Evolutionary conservation across 305 asterid species (phyloP).

Genomic region (Salvia sclarea): DNA sequence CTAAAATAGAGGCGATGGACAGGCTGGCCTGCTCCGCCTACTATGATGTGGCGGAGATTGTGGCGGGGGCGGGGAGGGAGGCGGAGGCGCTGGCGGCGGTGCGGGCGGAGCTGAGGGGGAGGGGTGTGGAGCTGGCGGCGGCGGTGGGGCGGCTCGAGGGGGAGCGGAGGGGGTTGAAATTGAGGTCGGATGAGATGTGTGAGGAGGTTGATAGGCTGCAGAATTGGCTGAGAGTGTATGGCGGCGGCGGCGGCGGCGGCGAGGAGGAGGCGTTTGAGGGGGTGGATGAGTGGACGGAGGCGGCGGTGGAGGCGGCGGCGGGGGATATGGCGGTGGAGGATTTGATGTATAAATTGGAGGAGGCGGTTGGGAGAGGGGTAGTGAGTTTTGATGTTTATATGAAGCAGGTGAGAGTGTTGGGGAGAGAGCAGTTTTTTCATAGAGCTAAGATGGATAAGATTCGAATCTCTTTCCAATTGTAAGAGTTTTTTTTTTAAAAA

Average conservation of each 20-base stretch:
- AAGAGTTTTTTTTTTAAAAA: too few species aligned
- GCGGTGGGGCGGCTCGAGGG: conserved; percentile 31
- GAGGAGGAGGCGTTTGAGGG: conserved; percentile 53
- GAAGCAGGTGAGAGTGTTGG: conserved; percentile 58
- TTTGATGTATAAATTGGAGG: conserved; percentile 46
- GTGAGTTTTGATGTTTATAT: conserved; percentile 42
- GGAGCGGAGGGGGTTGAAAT: conserved; percentile 40
- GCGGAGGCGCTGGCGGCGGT: conserved; percentile 35
- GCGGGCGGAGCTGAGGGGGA: conserved; percentile 33
- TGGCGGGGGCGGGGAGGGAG: conserved; percentile 34
- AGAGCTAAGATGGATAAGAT: conserved; percentile 35
- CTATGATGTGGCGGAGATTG: conserved; percentile 39
- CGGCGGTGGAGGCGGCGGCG: conserved; percentile 38
- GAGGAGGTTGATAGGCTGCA: conserved; percentile 45
- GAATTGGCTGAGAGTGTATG: conserved; percentile 50
- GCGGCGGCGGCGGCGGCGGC: not conserved
- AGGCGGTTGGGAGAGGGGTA: conserved; percentile 41
- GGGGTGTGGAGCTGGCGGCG: conserved; percentile 27
- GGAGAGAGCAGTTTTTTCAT: conserved; percentile 50
- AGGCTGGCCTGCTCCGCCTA: conserved; percentile 38
- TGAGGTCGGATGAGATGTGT: conserved; percentile 26
- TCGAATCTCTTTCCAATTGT: not conserved
- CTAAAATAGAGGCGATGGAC: conserved; percentile 58
- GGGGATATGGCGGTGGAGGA: conserved; percentile 59
- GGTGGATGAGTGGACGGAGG: conserved; percentile 38